Percentiles rank a stretch among this genome's conserved stretches.
Conservation (phyloP, 202 grass and related monocot species). For the Carex arenaria region DNA sequence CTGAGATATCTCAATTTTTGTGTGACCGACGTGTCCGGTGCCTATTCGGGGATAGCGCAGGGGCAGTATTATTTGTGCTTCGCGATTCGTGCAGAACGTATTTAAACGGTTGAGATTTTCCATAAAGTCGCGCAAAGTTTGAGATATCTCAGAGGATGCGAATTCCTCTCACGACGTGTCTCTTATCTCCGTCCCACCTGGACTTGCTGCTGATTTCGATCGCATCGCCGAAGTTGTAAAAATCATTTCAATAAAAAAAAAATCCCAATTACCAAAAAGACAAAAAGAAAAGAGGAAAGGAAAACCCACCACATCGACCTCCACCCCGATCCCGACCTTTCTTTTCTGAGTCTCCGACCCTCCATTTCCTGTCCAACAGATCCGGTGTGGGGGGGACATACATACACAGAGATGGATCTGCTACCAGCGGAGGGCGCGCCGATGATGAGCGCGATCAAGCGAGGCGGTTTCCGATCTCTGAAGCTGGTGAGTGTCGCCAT, state of each 20-base stretch:
- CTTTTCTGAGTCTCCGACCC: background rate
- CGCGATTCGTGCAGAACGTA: too few species aligned
- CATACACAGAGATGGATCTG: constrained; percentile 63
- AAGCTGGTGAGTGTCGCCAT: constrained; percentile 71
- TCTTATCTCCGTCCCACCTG: background rate
- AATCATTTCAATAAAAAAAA: background rate
- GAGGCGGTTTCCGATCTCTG: constrained; percentile 84
- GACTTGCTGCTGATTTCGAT: background rate
- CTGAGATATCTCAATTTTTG: too few species aligned
- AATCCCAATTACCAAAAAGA: background rate
- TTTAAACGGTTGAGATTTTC: too few species aligned
- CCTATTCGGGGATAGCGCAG: too few species aligned
- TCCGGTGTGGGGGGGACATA: background rate
- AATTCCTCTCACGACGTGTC: background rate
- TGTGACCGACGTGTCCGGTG: too few species aligned
- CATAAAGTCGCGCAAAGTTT: too few species aligned
- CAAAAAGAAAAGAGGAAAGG: background rate
- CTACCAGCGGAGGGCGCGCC: constrained; percentile 57
- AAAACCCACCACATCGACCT: background rate
- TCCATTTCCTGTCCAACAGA: constrained; percentile 10
- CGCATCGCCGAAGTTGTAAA: background rate
- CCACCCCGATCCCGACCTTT: background rate
- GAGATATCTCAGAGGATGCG: too few species aligned
- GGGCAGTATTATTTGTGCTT: too few species aligned
- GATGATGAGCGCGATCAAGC: constrained; percentile 40